Conservation (phyloP, 257 asterid genomes). For the Jaltomata sinuosa region DNA sequence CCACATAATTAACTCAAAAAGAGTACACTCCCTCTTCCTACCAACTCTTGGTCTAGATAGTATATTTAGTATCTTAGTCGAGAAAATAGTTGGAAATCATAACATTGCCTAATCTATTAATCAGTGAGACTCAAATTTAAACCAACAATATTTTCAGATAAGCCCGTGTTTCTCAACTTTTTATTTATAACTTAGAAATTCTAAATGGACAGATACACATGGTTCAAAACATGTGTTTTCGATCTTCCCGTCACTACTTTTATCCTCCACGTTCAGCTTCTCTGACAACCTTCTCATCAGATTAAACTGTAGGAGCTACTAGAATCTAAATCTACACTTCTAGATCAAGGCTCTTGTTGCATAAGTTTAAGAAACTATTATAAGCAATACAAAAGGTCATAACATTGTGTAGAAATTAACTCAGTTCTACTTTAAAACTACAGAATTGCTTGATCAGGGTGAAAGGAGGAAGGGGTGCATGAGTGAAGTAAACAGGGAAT, state of each 20-base stretch:
- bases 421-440: not conserved
- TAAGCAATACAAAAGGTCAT: not conserved
- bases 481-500: not conserved
- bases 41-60: not conserved
- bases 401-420: not conserved
- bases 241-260: not conserved
- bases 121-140: not conserved
- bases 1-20: conserved; percentile 45
- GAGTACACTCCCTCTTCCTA: conserved; percentile 16
- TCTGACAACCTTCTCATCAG: not conserved
- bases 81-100: not conserved
- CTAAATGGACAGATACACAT: not conserved
- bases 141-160: not conserved
- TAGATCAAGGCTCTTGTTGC: not conserved
- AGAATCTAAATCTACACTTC: not conserved
- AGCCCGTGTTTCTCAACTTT: not conserved
- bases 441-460: not conserved
- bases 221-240: not conserved
- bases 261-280: not conserved
- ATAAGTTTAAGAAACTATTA: not conserved
- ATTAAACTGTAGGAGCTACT: not conserved
- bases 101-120: not conserved
- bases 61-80: not conserved
- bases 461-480: not conserved
- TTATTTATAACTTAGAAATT: not conserved